Evolutionary conservation across 2,329 filamentous ascomycete genomes (phyloP), one percentile per base, ranked within the genome.

Genomic region (Phyllosticta ampelicida): DNA sequence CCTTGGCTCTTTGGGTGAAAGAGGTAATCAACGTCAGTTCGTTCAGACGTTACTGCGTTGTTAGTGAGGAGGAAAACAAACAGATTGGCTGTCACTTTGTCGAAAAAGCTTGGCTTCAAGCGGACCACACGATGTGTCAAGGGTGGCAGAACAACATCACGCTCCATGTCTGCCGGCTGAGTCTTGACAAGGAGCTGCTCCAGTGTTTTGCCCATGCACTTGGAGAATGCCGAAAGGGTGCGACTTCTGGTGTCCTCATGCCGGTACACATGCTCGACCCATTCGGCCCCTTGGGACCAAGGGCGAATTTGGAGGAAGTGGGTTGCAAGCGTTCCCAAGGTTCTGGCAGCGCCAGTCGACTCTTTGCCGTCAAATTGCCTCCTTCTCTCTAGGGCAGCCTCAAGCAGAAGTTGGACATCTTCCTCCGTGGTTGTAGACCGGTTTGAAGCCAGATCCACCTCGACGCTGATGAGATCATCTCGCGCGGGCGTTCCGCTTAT

Each of bases 401-500:
- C 63, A 6, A 69, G 66, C n/a, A 55, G 16, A 13, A 30, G 9
- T 13, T 55, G 57, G 8, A 50, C 52, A 30, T 68, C 58, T 18
- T 72, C 68, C 26, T 58, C 1, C 67, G 67, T 64, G 61, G 11
- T 65, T 48, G 9, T 66, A 65, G 75, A 69, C 11, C 65, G 63
- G 2, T 66, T 52, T 2, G 66, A 67, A n/a, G 65, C 64, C 23
- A 83, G 67, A 58, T 81, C 81, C 11, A 85, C 76, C 61, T 89
- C 84, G 0, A 90, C 80, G 0, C 91, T 90, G 58, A 90, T 89
- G 0, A 96, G 75, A 20, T 59, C 57, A 9, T 90, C 89, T 61
- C 85, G 86, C 0, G 90, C 90, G 2, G 92, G 92, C 0, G 92
- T 97, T 58, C 92, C 92, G 0, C 89, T 95, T 0, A 96, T 86